Evolutionary conservation across 768 basidiomycete species (phyloP).

Genomic region (Tricholoma matsutake): DNA sequence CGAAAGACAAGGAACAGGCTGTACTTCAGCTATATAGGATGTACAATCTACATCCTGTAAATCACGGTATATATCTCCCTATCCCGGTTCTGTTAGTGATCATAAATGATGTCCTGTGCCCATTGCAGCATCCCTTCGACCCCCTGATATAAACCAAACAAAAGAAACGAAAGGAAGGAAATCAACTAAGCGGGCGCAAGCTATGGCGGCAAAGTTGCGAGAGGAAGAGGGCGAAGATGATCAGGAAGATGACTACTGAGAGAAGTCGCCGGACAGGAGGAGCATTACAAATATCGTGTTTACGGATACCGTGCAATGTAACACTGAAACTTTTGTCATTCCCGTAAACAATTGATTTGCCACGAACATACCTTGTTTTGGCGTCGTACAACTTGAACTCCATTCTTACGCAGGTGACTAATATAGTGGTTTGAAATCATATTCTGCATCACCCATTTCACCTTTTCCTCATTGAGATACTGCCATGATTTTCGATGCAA

Average conservation of each 20-base stretch:
- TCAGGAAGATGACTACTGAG: background rate
- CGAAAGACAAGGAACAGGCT: slow-evolving; percentile 92
- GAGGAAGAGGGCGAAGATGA: background rate
- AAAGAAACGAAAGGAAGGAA: slow-evolving; percentile 45
- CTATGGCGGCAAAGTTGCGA: slow-evolving; percentile 12
- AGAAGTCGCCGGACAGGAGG: background rate
- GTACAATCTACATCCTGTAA: slow-evolving; percentile 67
- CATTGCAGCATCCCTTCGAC: slow-evolving; percentile 39
- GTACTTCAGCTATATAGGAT: slow-evolving; percentile 82
- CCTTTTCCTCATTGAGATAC: slow-evolving; percentile 29
- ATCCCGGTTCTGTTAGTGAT: background rate
- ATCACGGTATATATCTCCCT: slow-evolving; percentile 39
- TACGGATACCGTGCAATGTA: background rate
- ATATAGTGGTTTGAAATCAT: slow-evolving; percentile 31
- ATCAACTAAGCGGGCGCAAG: slow-evolving; percentile 33
- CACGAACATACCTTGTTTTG: background rate
- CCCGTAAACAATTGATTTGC: background rate
- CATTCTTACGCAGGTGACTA: slow-evolving; percentile 7
- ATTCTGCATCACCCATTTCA: slow-evolving; percentile 19
- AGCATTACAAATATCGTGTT: background rate
- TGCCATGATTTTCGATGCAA: slow-evolving; percentile 34
- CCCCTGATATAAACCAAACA: slow-evolving; percentile 37
- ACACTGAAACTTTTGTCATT: background rate
- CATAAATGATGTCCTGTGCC: background rate
- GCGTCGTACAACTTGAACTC: background rate